Evolutionary conservation across 208 protist species (phyloP), one percentile per base, ranked within the genome.

Genomic region (Trypanosoma platydactyli): DNA sequence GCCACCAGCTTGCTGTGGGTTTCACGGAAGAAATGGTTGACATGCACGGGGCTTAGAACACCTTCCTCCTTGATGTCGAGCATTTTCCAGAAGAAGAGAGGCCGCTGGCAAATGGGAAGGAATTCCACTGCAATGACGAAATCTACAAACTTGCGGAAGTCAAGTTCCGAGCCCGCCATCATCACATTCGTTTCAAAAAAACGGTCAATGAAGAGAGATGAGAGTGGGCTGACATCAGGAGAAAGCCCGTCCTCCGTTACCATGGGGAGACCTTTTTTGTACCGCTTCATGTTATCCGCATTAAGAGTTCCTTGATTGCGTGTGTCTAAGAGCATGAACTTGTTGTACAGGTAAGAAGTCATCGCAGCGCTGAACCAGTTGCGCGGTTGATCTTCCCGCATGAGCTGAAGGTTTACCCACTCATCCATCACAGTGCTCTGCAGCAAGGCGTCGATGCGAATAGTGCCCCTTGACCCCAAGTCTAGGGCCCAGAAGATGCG

Each of bases 81-180:
- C n/a, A 96, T 92, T 40, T 83, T 82, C 84, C 89, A 97, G 53
- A 95, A 94, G 60, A 94, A 94, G 18, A 74, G 57, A 29, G 93
- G 89, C 5, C 86, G 71, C 41, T 83, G 80, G 70, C 84, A 91
- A 53, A 85, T 77, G 35, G 86, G 89, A 45, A 94, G 80, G 70
- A 94, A 79, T 51, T 95, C 86, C 24, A 91, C 80, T 15, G 91
- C 90, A 18, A 98, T 80, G 0, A 96, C 86, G 71, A 98, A 98
- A 76, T 97, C 90, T 1, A 98, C 87, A 79, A 95, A 98, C 45
- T 91, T 92, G 22, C 93, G 87, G 73, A 92, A 98, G 76, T 98
- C 94, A 70, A 97, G 76, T 68, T 97, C 89, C 20, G 80, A 79
- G 20, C 79, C 80, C 20, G 88, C 79, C 76, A 92, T 94, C 71